phyloP scores from a whole-genome alignment of 345 rosid genomes.

The Eutrema japonicum region DNA sequence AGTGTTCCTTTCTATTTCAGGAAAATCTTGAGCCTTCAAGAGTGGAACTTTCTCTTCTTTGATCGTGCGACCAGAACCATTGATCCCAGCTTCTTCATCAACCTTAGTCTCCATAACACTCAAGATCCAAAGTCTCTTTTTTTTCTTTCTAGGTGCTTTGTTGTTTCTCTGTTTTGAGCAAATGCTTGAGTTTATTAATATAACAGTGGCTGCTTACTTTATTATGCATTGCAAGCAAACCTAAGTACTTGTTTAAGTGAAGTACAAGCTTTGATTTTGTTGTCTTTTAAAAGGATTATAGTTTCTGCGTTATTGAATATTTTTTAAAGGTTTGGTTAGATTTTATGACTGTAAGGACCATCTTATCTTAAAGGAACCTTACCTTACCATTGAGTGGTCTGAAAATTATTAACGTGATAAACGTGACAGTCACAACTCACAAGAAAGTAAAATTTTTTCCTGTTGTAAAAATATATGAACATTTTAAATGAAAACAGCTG shows the following conservation, averaged over 20 bases:
- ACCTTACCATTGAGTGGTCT: slow-evolving; percentile 12
- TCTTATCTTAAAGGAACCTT: not conserved
- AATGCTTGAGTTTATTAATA: slow-evolving; percentile 14
- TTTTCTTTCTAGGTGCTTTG: not conserved
- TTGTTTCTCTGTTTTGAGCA: slow-evolving; percentile 26
- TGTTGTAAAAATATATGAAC: not conserved
- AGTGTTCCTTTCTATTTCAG: slow-evolving; percentile 50
- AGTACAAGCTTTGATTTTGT: slow-evolving; percentile 25
- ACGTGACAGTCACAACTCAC: not conserved
- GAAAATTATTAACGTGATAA: not conserved
- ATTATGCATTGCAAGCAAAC: slow-evolving; percentile 12
- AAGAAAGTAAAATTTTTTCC: not conserved
- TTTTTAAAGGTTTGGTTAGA: not conserved
- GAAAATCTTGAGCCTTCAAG: slow-evolving; percentile 37
- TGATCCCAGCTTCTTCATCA: slow-evolving; percentile 39
- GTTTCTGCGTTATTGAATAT: not conserved
- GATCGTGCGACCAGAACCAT: not conserved
- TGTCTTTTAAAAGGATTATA: not conserved
- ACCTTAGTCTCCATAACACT: slow-evolving; percentile 34
- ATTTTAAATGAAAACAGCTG: slow-evolving; percentile 13
- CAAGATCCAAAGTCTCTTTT: slow-evolving; percentile 17
- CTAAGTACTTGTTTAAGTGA: slow-evolving; percentile 22
- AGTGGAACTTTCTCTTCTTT: slow-evolving; percentile 30
- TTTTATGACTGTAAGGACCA: not conserved
- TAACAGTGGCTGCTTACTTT: slow-evolving; percentile 20